These are phyloP conservation scores for Prunus davidiana DNA, from an alignment of 306 rosid genomes.

Conservation along the genomic window DNA sequence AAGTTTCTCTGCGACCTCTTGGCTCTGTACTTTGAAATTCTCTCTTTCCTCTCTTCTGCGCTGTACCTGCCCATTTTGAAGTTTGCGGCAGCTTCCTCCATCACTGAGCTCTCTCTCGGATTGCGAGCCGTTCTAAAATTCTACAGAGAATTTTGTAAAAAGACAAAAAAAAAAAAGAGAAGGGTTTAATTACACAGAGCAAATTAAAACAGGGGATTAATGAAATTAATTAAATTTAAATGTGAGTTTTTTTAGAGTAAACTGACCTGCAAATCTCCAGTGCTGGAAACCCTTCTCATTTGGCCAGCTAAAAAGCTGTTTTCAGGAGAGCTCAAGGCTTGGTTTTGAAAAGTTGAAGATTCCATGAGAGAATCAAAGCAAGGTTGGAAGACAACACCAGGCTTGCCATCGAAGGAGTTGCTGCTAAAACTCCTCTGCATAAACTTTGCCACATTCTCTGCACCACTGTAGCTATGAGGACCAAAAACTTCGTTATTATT, in stretches of 20 bases:
- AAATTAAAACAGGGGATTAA: background rate
- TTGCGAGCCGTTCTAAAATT: constrained; percentile 33
- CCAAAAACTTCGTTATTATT: constrained; percentile 15
- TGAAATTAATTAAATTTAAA: too few relatives aligned
- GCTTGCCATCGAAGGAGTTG: constrained; percentile 53
- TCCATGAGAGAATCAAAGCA: constrained; percentile 40
- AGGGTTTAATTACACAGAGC: background rate
- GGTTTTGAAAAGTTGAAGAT: constrained; percentile 34
- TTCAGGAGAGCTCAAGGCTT: constrained; percentile 43
- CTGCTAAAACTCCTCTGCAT: constrained; percentile 76
- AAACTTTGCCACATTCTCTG: constrained; percentile 45
- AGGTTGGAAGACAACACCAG: constrained; percentile 42
- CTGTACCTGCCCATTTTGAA: constrained; percentile 74
- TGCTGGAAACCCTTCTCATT: constrained; percentile 59
- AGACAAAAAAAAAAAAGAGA: background rate
- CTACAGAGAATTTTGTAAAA: constrained; percentile 20
- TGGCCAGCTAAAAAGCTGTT: constrained; percentile 38
- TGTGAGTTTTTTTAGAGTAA: background rate
- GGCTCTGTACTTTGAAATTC: constrained; percentile 87
- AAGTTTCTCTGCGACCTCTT: constrained; percentile 89
- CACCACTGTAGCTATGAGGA: constrained; percentile 51
- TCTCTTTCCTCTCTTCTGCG: constrained; percentile 83
- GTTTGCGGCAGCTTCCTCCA: constrained; percentile 49
- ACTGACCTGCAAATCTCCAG: constrained; percentile 81
- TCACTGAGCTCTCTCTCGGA: constrained; percentile 38